These are phyloP conservation scores for Austroboletus novae-zelandiae DNA, from an alignment of 1,284 basidiomycete genomes.

Conservation along the genomic window DNA sequence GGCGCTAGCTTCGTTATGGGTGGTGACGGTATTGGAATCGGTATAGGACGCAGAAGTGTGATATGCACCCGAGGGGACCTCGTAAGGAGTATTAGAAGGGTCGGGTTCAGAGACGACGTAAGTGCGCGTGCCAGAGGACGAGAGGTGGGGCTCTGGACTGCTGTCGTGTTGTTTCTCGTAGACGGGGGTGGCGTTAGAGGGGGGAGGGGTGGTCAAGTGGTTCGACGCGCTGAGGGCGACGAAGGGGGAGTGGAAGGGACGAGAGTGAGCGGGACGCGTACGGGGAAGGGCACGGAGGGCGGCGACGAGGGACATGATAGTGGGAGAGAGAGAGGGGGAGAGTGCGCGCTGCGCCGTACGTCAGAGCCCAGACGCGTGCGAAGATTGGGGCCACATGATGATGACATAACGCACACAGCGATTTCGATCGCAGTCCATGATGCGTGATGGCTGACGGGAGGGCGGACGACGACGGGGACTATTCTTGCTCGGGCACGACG, in stretches of 20 bases:
- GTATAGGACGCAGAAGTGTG: conserved; percentile 54
- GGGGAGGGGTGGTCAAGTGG: conserved; percentile 31
- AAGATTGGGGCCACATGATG: conserved; percentile 21
- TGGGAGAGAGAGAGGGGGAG: conserved; percentile 13
- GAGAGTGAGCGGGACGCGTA: conserved; percentile 13
- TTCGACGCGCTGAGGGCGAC: conserved; percentile 42
- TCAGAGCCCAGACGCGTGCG: conserved; percentile 13
- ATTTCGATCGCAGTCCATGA: not conserved
- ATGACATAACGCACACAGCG: conserved; percentile 22
- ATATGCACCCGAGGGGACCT: conserved; percentile 68
- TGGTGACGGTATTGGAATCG: conserved; percentile 47
- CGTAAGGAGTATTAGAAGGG: conserved; percentile 52
- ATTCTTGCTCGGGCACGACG: not conserved
- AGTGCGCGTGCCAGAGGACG: conserved; percentile 46
- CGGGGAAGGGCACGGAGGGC: conserved; percentile 7
- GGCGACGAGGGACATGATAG: conserved; percentile 16
- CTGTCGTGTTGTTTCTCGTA: conserved; percentile 59
- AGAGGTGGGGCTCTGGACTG: conserved; percentile 45
- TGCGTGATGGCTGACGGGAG: not conserved
- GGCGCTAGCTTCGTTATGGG: conserved; percentile 38
- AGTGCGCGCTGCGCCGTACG: not conserved
- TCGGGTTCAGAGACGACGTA: conserved; percentile 70
- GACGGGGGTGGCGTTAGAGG: conserved; percentile 28
- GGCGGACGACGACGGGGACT: not conserved
- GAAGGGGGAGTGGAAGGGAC: conserved; percentile 62